Evolutionary conservation across 2,329 filamentous ascomycete genomes (phyloP).

Genomic region (Ascochyta viciae-villosae): DNA sequence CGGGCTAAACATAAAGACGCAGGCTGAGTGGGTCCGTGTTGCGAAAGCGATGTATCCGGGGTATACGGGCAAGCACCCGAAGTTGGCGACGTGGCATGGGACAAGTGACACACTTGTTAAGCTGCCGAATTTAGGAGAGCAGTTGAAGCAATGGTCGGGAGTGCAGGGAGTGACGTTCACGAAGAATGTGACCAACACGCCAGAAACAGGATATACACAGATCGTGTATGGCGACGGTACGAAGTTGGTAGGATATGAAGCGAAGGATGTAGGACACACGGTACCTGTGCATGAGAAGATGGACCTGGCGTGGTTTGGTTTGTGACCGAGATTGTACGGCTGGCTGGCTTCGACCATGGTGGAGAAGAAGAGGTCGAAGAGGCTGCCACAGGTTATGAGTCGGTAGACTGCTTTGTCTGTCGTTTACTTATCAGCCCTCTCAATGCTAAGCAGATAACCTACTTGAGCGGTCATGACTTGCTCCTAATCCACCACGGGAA

Average conservation of each 20-base stretch:
- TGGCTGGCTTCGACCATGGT: no score
- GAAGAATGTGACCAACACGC: slow-evolving; percentile 29
- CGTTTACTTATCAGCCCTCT: no score
- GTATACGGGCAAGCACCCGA: slow-evolving; percentile 45
- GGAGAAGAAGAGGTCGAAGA: no score
- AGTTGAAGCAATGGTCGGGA: slow-evolving; percentile 41
- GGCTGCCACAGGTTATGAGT: no score
- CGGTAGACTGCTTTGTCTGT: no score
- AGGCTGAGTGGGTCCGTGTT: slow-evolving; percentile 40
- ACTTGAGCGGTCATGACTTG: no score
- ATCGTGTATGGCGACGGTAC: slow-evolving; percentile 39
- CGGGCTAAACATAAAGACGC: slow-evolving; percentile 25
- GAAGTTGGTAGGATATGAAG: slow-evolving; percentile 34
- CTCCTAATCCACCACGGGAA: no score
- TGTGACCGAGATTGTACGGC: background rate
- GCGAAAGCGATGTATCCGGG: slow-evolving; percentile 47
- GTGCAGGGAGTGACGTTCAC: slow-evolving; percentile 27
- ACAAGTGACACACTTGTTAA: slow-evolving; percentile 42
- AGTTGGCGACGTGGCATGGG: slow-evolving; percentile 49
- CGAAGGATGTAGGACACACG: slow-evolving; percentile 33
- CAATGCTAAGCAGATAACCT: no score
- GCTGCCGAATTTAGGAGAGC: slow-evolving; percentile 34
- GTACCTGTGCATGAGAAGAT: slow-evolving; percentile 25
- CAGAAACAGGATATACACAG: slow-evolving; percentile 33
- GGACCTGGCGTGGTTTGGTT: slow-evolving; percentile 14